Evolutionary conservation across 805 yeast genomes (phyloP), one percentile per base, ranked within the genome.

Genomic region (Kuraishia floccosa): DNA sequence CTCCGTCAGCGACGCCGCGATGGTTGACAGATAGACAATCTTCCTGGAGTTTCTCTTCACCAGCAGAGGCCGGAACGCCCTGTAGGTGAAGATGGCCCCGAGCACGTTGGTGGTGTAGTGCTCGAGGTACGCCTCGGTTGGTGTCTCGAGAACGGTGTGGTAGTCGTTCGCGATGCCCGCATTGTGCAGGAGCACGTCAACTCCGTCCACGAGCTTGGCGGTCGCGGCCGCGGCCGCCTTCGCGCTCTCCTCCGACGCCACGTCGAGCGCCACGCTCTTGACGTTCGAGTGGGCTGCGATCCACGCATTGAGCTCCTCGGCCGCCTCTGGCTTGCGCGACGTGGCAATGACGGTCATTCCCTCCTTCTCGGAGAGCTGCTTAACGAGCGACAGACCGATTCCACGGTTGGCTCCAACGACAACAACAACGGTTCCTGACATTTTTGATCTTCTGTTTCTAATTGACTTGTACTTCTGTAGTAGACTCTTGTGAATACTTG

Each of bases 21-120:
- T 22, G 25, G 52, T 43, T 3, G 60, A 49, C 9, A 49, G 41
- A 35, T 54, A 49, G 7, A 50, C 30, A 10, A 53, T 39, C 33
- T 54, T 53, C 31, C 50, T 49, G 13, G 47, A 38, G 3, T 35
- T 4, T 9, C 38, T 38, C 25, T 42, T 49, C 37, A 38, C 27
- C 38, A 54, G 32, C 34, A 40, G 49, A 6, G 55, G 54, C 31
- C 42, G 44, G 24, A 57, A 30, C 6, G 50, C 38, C 31, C 52
- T 48, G 23, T 43, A 44, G 0, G 50, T 30, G 20, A 47, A 43
- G 12, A 56, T 35, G 8, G 61, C 51, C 1, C 60, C 63, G 8
- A 54, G 11, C 5, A 54, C 37, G 33, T 58, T 58, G 18, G 12
- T 12, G 7, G 14, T n/a, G 12, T 8, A 14, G 12, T 25, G 28